Evolutionary conservation across 1,284 basidiomycete species (phyloP).

Genomic region (Flammula alnicola): DNA sequence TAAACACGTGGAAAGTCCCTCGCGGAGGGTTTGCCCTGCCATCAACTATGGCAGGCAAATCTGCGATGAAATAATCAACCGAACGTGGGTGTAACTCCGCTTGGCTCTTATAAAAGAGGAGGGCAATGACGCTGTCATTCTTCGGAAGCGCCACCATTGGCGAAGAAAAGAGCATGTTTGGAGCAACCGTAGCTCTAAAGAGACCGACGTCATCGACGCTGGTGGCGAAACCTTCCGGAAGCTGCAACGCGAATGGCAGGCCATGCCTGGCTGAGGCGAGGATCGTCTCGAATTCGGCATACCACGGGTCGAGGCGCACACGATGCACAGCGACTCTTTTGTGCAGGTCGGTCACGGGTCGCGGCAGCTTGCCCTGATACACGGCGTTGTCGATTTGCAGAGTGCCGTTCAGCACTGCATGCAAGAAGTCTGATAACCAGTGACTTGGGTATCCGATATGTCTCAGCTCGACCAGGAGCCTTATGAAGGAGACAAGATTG

Average conservation of each 20-base stretch:
- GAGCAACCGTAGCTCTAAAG: conserved; percentile 29
- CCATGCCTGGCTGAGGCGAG: conserved; percentile 31
- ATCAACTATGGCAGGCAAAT: conserved; percentile 9
- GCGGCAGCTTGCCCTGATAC: conserved; percentile 32
- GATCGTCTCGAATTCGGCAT: conserved; percentile 38
- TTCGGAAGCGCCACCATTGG: conserved; percentile 22
- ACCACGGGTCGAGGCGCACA: conserved; percentile 38
- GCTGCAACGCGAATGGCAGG: conserved; percentile 35
- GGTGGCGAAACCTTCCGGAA: conserved; percentile 28
- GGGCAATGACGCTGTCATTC: conserved; percentile 6
- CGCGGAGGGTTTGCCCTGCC: conserved; percentile 1
- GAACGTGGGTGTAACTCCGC: neutral
- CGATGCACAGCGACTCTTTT: conserved; percentile 26
- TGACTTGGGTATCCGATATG: conserved; percentile 39
- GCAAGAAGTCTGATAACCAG: conserved; percentile 41
- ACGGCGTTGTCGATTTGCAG: conserved; percentile 31
- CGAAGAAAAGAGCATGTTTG: conserved; percentile 14
- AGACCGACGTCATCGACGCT: conserved; percentile 32
- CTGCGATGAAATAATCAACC: neutral
- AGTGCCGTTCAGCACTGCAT: conserved; percentile 32
- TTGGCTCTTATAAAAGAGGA: conserved; percentile 3
- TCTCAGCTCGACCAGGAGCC: conserved; percentile 40
- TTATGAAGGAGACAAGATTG: conserved; percentile 40
- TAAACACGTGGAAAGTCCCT: conserved; percentile 9
- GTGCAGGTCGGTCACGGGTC: conserved; percentile 32